Evolutionary conservation across 208 protist species (phyloP).

Genomic region (Naegleria gruberi): DNA sequence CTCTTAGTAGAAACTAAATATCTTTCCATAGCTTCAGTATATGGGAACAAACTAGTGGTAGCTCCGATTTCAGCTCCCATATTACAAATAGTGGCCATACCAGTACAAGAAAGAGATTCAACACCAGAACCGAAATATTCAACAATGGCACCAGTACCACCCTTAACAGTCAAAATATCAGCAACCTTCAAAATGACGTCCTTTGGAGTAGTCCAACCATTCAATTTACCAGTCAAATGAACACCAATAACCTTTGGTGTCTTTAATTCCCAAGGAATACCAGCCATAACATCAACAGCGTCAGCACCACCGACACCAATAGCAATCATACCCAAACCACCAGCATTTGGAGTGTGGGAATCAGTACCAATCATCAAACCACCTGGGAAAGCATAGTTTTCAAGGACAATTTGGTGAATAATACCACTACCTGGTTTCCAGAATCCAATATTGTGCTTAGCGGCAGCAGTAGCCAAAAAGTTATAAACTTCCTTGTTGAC

Average conservation of each 20-base stretch:
- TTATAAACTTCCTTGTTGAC: constrained; percentile 64
- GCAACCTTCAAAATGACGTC: constrained; percentile 73
- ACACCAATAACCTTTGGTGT: constrained; percentile 74
- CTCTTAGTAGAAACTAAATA: constrained; percentile 59
- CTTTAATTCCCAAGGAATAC: constrained; percentile 67
- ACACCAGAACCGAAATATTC: constrained; percentile 72
- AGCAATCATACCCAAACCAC: constrained; percentile 47
- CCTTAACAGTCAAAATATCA: constrained; percentile 62
- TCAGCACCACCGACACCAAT: constrained; percentile 74
- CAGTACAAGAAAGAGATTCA: constrained; percentile 61
- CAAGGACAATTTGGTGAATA: constrained; percentile 71
- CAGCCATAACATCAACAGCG: constrained; percentile 75
- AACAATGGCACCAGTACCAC: constrained; percentile 67
- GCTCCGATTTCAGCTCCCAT: constrained; percentile 79
- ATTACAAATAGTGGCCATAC: constrained; percentile 76
- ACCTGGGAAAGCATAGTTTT: constrained; percentile 69
- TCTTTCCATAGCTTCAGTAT: constrained; percentile 40
- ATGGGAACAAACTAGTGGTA: constrained; percentile 75
- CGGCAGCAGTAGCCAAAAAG: constrained; percentile 49
- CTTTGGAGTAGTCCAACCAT: constrained; percentile 55
- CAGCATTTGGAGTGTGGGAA: constrained; percentile 62
- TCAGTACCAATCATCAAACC: constrained; percentile 63
- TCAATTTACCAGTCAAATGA: constrained; percentile 58
- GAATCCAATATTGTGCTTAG: constrained; percentile 59
- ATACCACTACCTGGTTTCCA: constrained; percentile 65